Conservation (phyloP, 1,139 yeast genomes). For the Protomyces lactucae-debilis region DNA sequence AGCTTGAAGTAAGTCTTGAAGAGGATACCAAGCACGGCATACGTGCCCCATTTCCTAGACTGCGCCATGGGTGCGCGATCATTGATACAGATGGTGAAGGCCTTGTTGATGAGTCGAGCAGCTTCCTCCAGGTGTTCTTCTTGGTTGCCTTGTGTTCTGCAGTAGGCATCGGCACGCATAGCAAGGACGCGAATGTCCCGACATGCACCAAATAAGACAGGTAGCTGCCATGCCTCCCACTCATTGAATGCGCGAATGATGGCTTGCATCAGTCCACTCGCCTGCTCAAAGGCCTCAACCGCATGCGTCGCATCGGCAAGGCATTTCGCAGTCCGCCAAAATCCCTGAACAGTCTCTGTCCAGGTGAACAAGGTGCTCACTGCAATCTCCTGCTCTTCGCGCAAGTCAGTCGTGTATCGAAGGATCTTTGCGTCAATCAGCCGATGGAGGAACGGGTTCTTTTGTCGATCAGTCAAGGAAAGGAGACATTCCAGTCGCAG, state of each 20-base stretch:
- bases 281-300: constrained; percentile 9
- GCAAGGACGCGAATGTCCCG: constrained; percentile 51
- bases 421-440: constrained; percentile 7
- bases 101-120: constrained; percentile 53
- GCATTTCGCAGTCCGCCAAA: constrained; percentile 24
- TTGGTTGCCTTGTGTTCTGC: constrained; percentile 22
- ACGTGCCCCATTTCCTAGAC: constrained; percentile 63
- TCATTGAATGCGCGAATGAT: constrained; percentile 12
- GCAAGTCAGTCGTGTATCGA: background rate
- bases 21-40: constrained; percentile 67
- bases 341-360: constrained; percentile 20
- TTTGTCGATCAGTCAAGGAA: constrained; percentile 16
- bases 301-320: background rate
- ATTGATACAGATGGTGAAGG: constrained; percentile 72
- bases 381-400: constrained; percentile 13
- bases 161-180: constrained; percentile 34
- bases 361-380: background rate
- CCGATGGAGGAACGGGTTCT: constrained; percentile 13
- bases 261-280: constrained; percentile 10
- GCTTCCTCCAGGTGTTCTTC: constrained; percentile 58
- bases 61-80: constrained; percentile 55
- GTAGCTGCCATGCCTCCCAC: constrained; percentile 53
- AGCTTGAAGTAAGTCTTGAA: constrained; percentile 68
- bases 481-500: constrained; percentile 20
- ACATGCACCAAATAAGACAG: constrained; percentile 53